Evolutionary conservation across 306 rosid genomes (phyloP), one percentile per base, ranked within the genome.

Genomic region (Fagus crenata): DNA sequence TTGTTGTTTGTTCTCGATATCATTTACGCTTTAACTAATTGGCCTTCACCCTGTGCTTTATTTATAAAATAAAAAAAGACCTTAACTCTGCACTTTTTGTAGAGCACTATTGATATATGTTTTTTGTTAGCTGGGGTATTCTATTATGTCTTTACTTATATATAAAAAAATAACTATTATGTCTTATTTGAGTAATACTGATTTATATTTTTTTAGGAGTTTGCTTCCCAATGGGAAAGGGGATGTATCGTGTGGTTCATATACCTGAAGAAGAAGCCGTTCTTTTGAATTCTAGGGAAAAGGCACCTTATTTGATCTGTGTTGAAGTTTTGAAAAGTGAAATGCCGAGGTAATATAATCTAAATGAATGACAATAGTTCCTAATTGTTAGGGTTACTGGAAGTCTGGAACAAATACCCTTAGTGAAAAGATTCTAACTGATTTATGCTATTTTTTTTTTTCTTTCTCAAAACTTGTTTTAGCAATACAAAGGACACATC

Each of bases 201-300:
- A 70, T 78, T 46, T 56, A 33, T 75, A 75, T 61, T 68, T 77
- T 22, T 43, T 75, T 80, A 95, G 99, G 97, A 79, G 87, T 95
- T 77, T 87, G 97, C 87, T 95, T 95, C 79, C 99, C 99, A 17
- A 85, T 95, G 99, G 99, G 98, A 65, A 96, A 81, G 82, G 98
- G 99, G 81, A 85, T 96, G 91, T 96, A 88, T 71, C 93, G 93
- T 0, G 98, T 96, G 83, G 90, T 96, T 81, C 90, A 89, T 79
- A 89, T 96, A 83, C 99, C 99, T 33, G 99, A 89, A 82, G 99
- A 96, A 64, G 99, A 96, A 88, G 97, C 99, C 64, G 87, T 96
- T 82, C 98, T 96, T 84, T 84, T 96, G 85, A 96, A 96, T 85
- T 96, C 99, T 83, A 86, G 99, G 93, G 99, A 96, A 83, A 96